Evolutionary conservation across 2,329 filamentous ascomycete genomes (phyloP).

Genomic region (Colletotrichum sp.): DNA sequence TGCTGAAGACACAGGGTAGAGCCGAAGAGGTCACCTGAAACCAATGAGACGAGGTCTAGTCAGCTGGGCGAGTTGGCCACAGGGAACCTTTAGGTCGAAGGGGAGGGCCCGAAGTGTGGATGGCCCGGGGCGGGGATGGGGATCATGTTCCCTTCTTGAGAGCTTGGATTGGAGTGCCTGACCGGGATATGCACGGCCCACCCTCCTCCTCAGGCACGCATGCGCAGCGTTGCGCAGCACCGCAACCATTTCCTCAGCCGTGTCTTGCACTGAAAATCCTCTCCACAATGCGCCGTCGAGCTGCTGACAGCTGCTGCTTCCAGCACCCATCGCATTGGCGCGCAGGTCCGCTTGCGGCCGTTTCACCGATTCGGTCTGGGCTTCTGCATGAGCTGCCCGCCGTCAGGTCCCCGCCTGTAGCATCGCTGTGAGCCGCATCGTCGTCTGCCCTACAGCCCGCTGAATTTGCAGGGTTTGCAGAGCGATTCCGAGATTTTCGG

Average conservation of each 20-base stretch:
- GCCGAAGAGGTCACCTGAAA: slow-evolving; percentile 18
- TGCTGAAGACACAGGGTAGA: background rate
- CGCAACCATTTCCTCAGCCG: background rate
- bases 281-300: background rate
- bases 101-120: background rate
- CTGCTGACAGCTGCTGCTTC: background rate
- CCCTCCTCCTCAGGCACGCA: background rate
- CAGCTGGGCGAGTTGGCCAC: slow-evolving; percentile 10
- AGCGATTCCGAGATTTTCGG: slow-evolving; percentile 19
- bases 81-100: background rate
- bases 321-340: background rate
- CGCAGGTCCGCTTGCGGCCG: slow-evolving; percentile 13
- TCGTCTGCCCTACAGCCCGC: background rate
- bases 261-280: background rate
- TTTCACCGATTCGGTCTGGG: slow-evolving; percentile 9
- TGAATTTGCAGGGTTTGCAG: background rate
- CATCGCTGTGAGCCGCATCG: background rate
- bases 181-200: slow-evolving; percentile 10
- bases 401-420: background rate
- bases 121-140: slow-evolving; percentile 10
- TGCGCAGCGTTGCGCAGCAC: background rate
- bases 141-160: slow-evolving; percentile 8
- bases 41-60: slow-evolving; percentile 21
- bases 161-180: slow-evolving; percentile 11
- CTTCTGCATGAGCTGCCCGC: background rate